phyloP scores from a whole-genome alignment of 345 rosid genomes.

The Fremontodendron californicum region DNA sequence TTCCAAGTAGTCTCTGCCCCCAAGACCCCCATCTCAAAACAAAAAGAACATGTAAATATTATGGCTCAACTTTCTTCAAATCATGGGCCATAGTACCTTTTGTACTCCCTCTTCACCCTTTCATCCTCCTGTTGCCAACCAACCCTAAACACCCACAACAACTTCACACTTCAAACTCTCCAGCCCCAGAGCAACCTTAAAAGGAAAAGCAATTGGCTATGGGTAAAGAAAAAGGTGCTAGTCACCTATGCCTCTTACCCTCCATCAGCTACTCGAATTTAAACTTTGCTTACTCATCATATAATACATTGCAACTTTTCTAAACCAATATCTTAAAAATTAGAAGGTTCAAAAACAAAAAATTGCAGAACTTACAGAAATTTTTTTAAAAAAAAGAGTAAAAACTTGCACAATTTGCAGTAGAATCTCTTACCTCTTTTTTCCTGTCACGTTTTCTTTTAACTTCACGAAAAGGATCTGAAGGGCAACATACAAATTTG shows the following conservation, averaged over 20 bases:
- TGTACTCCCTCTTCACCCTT: background rate
- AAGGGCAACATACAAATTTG: conserved; percentile 20
- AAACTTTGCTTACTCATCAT: background rate
- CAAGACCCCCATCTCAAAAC: background rate
- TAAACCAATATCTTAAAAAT: background rate
- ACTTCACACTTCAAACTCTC: background rate
- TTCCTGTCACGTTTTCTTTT: conserved; percentile 73
- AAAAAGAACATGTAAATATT: background rate
- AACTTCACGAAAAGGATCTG: conserved; percentile 90
- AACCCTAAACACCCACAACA: background rate
- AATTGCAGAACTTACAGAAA: background rate
- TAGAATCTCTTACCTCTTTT: conserved; percentile 58
- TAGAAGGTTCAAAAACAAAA: background rate
- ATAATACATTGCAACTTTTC: background rate
- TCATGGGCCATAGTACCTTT: background rate
- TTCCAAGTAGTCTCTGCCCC: background rate
- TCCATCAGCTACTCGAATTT: background rate
- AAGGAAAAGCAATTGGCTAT: background rate
- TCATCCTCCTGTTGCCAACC: background rate
- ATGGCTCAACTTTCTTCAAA: background rate
- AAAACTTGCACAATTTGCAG: background rate
- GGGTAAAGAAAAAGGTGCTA: background rate
- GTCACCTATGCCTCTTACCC: background rate
- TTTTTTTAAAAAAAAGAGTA: background rate
- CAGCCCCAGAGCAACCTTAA: background rate